phyloP scores from a whole-genome alignment of 129 eudicot genomes.

The Flaveria robusta region DNA sequence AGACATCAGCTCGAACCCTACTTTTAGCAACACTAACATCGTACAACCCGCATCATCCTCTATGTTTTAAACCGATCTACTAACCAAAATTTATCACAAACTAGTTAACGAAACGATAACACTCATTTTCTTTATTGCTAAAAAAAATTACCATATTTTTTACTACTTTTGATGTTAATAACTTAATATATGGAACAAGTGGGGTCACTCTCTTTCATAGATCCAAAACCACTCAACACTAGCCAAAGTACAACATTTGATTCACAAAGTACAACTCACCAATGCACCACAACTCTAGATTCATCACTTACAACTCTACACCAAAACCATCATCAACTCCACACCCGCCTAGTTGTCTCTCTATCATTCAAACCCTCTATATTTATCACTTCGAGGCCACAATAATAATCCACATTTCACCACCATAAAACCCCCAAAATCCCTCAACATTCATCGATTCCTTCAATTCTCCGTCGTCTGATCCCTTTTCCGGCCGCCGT shows the following conservation, averaged over 20 bases:
- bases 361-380: constrained; percentile 30
- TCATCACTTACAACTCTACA: constrained; percentile 9
- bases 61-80: no score
- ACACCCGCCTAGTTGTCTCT: constrained; percentile 36
- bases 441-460: constrained; percentile 9
- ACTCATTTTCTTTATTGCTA: no score
- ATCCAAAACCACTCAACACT: neutral
- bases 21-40: no score
- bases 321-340: constrained; percentile 23
- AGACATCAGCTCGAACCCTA: no score
- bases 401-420: constrained; percentile 12
- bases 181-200: no score
- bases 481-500: constrained; percentile 7
- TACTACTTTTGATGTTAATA: neutral
- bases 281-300: neutral
- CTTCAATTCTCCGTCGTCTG: neutral
- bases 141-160: no score
- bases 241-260: neutral
- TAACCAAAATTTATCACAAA: no score
- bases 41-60: no score
- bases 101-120: no score
- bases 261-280: neutral
- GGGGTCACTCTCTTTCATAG: constrained; percentile 5
- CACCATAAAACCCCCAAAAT: constrained; percentile 25
- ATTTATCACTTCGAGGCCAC: constrained; percentile 40